phyloP scores from a whole-genome alignment of 176 grass and related monocot species.

The Oryza glaberrima region DNA sequence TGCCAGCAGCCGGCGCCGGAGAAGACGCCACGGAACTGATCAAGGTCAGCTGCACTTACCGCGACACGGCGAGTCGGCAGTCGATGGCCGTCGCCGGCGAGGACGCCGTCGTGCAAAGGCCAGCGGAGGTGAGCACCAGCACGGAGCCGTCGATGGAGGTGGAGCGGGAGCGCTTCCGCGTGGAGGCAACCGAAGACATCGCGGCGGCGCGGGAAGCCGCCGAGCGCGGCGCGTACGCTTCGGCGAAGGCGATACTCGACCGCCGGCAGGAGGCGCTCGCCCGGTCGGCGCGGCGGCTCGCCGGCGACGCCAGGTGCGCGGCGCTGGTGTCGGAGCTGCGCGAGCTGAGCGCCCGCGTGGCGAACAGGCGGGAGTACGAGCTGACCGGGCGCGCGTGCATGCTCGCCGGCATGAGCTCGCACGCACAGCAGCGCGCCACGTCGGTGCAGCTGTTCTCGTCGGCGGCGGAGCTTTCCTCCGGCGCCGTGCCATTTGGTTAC shows the following conservation, averaged over 20 bases:
- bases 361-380: slow-evolving; percentile 22
- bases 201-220: slow-evolving; percentile 41
- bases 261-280: slow-evolving; percentile 3
- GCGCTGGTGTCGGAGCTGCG: slow-evolving; percentile 39
- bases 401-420: slow-evolving; percentile 48
- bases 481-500: background rate
- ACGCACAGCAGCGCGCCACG: slow-evolving; percentile 42
- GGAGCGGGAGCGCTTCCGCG: slow-evolving; percentile 39
- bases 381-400: slow-evolving; percentile 42
- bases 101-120: slow-evolving; percentile 32
- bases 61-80: slow-evolving; percentile 22
- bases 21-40: slow-evolving; percentile 27
- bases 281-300: background rate
- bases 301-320: slow-evolving; percentile 24
- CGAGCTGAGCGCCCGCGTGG: slow-evolving; percentile 42
- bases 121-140: background rate
- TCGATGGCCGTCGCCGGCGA: background rate
- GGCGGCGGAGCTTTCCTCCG: background rate
- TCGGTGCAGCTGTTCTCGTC: background rate
- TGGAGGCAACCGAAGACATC: slow-evolving; percentile 53
- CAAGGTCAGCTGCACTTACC: slow-evolving; percentile 46
- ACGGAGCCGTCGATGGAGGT: slow-evolving; percentile 49
- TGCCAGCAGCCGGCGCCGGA: slow-evolving; percentile 12
- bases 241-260: slow-evolving; percentile 46
- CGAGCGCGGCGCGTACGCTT: slow-evolving; percentile 38